Evolutionary conservation across 139 green algal species (phyloP), one percentile per base, ranked within the genome.

Genomic region (Chlamydomonas sphaeroides): DNA sequence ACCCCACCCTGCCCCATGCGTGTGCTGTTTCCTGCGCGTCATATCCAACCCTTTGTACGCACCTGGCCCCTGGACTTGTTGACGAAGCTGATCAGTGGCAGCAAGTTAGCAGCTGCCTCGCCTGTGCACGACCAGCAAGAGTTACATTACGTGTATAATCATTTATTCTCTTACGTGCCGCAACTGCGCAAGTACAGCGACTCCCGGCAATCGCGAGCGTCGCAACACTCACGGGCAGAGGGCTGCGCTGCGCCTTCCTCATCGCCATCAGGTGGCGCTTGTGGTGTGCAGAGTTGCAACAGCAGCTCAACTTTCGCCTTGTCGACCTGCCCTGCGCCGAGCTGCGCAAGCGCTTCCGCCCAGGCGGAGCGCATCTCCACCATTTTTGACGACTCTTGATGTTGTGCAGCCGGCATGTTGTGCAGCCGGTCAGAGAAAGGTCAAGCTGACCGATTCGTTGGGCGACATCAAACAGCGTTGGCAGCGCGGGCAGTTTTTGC

Each of bases 31-130:
- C 30, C 28, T 8, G 36, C 5, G 7, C 57, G 15, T 21, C 3
- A 5, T 8, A 8, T 36, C 28, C 28, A 35, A 35, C 25, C 36
- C 15, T 61, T 26, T 10, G 23, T 8, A 28, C 81, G 67, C 65
- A 87, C 73, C 82, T 83, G 63, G 35, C 81, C 68, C 15, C 66
- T 65, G 0, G 72, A 83, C 67, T 69, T 74, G 38, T 73, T 67
- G 4, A 87, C 32, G 33, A 84, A 87, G 42, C 48, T 57, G 48
- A 87, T 65, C 48, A 87, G 65, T 15, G 83, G 74, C 33, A 83
- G 48, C 28, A 87, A 36, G 28, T 67, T 66, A 0, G 63, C 28
- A 6, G 73, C 63, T 6, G 53, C 28, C 7, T 79, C 32, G 15
- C 72, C 73, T 87, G 73, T 45, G n/a, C 23, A 75, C 0, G 68